phyloP scores from a whole-genome alignment of 495 filamentous ascomycete genomes.

The Penicillium pulvis region DNA sequence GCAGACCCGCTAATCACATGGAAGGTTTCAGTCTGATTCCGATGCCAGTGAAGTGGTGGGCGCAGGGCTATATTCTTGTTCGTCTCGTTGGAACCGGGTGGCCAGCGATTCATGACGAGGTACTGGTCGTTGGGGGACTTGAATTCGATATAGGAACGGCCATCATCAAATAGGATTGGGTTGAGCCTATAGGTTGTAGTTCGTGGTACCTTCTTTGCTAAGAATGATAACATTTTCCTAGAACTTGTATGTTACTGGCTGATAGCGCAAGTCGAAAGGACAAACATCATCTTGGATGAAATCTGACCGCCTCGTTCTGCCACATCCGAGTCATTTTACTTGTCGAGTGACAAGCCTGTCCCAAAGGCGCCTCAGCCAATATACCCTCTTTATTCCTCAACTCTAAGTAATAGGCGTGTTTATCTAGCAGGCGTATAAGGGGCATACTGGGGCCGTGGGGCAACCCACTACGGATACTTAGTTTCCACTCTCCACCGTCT shows the following conservation, averaged over 20 bases:
- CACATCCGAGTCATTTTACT: too few relatives aligned
- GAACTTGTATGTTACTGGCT: background rate
- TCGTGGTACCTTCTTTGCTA: constrained; percentile 9
- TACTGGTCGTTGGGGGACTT: constrained; percentile 16
- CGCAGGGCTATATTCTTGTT: constrained; percentile 15
- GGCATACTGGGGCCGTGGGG: background rate
- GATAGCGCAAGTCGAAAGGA: background rate
- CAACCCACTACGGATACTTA: background rate
- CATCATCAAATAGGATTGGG: constrained; percentile 12
- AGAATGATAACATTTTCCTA: constrained; percentile 13
- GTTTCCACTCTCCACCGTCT: too few relatives aligned
- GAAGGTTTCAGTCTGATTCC: constrained; percentile 15
- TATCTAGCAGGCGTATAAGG: background rate
- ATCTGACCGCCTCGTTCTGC: too few relatives aligned
- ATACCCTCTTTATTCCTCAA: too few relatives aligned
- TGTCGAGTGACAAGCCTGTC: too few relatives aligned
- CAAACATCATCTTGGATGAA: background rate
- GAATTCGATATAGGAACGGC: constrained; percentile 17
- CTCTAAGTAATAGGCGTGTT: too few relatives aligned
- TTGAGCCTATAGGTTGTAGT: constrained; percentile 12
- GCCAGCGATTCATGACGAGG: constrained; percentile 20
- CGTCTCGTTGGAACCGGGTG: constrained; percentile 10
- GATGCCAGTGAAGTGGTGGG: constrained; percentile 20
- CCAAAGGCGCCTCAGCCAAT: too few relatives aligned
- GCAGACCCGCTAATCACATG: constrained; percentile 15